Evolutionary conservation across 208 protist species (phyloP), one percentile per base, ranked within the genome.

Genomic region (Wallacemonas collosoma): DNA sequence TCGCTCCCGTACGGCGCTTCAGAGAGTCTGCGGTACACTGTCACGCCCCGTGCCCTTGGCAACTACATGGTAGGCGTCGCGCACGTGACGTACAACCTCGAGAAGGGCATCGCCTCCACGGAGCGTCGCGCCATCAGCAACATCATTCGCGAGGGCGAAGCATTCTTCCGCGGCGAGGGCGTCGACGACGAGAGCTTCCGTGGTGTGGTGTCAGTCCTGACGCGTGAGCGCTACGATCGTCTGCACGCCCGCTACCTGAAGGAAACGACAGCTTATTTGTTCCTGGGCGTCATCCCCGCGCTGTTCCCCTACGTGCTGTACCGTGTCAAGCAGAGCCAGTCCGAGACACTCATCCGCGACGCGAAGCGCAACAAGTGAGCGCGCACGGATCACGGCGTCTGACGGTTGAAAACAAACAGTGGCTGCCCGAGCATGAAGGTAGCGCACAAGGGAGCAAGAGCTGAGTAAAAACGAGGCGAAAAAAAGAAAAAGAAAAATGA

Each of bases 181-280:
- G 71, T 88, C 50, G 91, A 96, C 71, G 91, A 96, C 75, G 77
- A 88, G 64, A 90, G 82, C 67, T 89, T 93, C 68, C 91, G 91
- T 75, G 91, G 91, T 54, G 77, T 88, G 53, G 75, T 96, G 38
- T 89, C 82, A 9, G 91, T 96, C 36, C 77, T 96, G 48, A 96
- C 91, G 26, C 89, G 83, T 40, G 91, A 93, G 68, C 81, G 79
- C 57, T 96, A 94, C 72, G 91, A 93, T 62, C 87, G 89, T 60
- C 73, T 93, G 47, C 87, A 93, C 70, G 83, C 84, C 43, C 80
- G 82, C 51, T 94, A 92, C 79, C 64, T 93, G 47, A 85, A 86
- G 69, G 88, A 96, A 73, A 83, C 81, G 53, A 86, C 81, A 9
- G 83, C 85, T 5, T 96, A 96, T 76, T 64, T 88, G 40, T 94